Evolutionary conservation across 768 basidiomycete species (phyloP).

Genomic region (Suillus fuscotomentosus): DNA sequence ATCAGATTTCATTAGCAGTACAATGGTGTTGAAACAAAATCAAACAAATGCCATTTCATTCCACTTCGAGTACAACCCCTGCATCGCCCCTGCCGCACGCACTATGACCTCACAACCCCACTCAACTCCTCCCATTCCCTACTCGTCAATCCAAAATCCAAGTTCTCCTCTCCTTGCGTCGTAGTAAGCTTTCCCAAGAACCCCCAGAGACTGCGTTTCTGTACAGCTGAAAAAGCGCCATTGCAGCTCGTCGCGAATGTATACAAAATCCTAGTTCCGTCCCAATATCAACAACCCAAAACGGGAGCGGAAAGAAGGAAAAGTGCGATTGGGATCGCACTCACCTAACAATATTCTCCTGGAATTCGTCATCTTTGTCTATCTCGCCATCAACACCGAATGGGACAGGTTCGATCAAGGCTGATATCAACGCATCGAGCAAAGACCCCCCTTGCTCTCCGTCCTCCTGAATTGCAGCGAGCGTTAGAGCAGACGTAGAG

Average conservation of each 20-base stretch:
- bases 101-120: background rate
- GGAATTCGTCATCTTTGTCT: slow-evolving; percentile 39
- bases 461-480: background rate
- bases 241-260: background rate
- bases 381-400: background rate
- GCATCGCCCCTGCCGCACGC: background rate
- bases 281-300: background rate
- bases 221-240: background rate
- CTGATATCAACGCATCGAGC: background rate
- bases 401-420: background rate
- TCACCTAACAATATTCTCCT: background rate
- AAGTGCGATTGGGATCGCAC: background rate
- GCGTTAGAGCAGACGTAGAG: background rate
- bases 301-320: background rate
- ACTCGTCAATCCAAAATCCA: background rate
- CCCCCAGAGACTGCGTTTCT: background rate
- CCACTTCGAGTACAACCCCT: no score
- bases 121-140: background rate
- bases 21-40: no score
- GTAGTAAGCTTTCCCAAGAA: background rate
- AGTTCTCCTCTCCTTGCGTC: background rate
- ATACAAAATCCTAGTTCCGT: background rate
- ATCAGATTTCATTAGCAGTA: no score
- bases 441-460: background rate
- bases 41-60: no score